These are phyloP conservation scores for Macroventuria anomochaeta DNA, from an alignment of 2,329 filamentous ascomycete genomes.

Conservation along the genomic window DNA sequence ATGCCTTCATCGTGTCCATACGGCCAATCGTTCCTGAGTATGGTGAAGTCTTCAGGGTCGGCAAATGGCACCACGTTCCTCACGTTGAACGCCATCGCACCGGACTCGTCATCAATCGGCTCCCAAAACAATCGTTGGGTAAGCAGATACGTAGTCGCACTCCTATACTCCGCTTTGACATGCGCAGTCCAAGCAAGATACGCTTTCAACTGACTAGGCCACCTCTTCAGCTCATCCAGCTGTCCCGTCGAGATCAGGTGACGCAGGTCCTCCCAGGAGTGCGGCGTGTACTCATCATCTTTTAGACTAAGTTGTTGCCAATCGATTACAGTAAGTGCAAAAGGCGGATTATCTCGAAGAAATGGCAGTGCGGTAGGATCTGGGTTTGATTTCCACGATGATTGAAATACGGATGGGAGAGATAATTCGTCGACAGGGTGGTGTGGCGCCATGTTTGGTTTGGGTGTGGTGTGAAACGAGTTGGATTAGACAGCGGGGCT, in stretches of 20 bases:
- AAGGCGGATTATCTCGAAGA: conserved; percentile 43
- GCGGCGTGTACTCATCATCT: conserved; percentile 43
- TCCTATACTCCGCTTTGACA: conserved; percentile 62
- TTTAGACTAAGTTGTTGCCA: conserved; percentile 43
- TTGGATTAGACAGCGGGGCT: conserved; percentile 12
- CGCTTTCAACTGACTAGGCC: conserved; percentile 63
- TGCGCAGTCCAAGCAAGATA: conserved; percentile 66
- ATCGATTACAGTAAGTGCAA: conserved; percentile 44
- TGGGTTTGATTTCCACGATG: conserved; percentile 37
- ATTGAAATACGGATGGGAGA: conserved; percentile 39
- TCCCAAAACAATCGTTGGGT: conserved; percentile 62
- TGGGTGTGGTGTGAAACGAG: conserved; percentile 9
- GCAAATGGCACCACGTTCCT: conserved; percentile 60
- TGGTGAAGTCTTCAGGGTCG: conserved; percentile 60
- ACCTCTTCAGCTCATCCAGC: conserved; percentile 64
- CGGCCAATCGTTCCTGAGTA: conserved; percentile 69
- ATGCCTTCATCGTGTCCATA: conserved; percentile 64
- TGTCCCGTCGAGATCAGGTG: conserved; percentile 54
- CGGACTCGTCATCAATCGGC: conserved; percentile 21
- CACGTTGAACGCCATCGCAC: conserved; percentile 49
- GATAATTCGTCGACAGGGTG: conserved; percentile 31
- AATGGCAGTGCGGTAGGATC: conserved; percentile 46
- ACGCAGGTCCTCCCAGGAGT: conserved; percentile 44
- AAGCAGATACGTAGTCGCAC: conserved; percentile 64
- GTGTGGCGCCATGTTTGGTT: conserved; percentile 21